Base-by-base conservation (phyloP, 805 yeast species). In the Candida vartiovaarae region DNA sequence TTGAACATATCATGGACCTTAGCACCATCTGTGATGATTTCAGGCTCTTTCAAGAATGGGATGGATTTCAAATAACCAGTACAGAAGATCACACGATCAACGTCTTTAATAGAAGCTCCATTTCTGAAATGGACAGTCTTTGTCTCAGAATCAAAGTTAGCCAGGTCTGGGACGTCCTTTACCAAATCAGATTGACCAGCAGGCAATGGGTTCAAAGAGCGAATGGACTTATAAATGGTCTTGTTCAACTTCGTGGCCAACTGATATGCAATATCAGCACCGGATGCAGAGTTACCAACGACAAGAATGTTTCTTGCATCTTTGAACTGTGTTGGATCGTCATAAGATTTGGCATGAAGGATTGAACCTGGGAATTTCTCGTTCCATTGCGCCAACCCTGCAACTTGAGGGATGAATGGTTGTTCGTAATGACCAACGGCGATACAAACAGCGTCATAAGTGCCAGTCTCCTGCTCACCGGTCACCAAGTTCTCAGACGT, bases 211-310 rank as follows among this genome's bases (percentile, higher is more conserved):
- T 65, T 63, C 28, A 65, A 70, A 2, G 78, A 71, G 49, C 84
- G 65, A 10, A 70, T 63, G 8, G 82, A 71, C 46, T 77, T 71
- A 54, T 71, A 69, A 10, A 80, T 65, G 6, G 55, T 59, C 40
- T 62, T 66, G 8, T 69, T 61, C 37, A 75, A 63, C 3, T 46
- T 55, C 3, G 67, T 64, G 2, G 80, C 74, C 20, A 81, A 55
- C 56, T 84, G 90, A 44, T 71, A 72, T 3, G 87, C 75, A 35
- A 84, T 66, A 56, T 88, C 95, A 20, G 78, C 74, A 27, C 91
- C 95, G 29, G 88, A 79, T 3, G 93, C 83, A 8, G 82, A 78
- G 53, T 80, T 82, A 0, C 95, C 95, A n/a, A 86, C 76, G 6
- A 85, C 72, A 36, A 86, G 60, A 11, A 81, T 77, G 30, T 62